Conservation (phyloP, 345 rosid genomes). For the Aquilaria malaccensis region DNA sequence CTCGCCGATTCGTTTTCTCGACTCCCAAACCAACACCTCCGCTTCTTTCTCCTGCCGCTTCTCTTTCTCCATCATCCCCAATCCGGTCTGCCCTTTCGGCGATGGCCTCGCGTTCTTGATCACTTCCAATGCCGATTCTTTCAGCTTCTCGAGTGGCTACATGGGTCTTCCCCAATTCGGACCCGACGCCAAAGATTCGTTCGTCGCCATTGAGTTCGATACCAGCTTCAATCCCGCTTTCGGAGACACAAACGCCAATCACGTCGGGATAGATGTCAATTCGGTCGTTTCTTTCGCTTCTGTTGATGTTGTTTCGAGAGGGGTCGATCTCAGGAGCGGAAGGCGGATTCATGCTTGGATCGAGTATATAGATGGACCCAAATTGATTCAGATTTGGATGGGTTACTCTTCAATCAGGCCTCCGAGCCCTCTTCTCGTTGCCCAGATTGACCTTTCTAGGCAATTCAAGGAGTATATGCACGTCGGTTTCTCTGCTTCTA, state of each 20-base stretch:
- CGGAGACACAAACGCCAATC: slow-evolving; percentile 57
- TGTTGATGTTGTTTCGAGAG: slow-evolving; percentile 37
- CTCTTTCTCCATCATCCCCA: slow-evolving; percentile 52
- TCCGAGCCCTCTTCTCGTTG: slow-evolving; percentile 41
- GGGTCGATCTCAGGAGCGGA: slow-evolving; percentile 55
- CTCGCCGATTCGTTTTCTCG: slow-evolving; percentile 53
- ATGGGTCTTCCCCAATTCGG: slow-evolving; percentile 53
- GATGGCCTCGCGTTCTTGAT: slow-evolving; percentile 82
- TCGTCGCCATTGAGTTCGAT: slow-evolving; percentile 75
- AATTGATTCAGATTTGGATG: slow-evolving; percentile 58
- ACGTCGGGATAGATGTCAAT: slow-evolving; percentile 56
- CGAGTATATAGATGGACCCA: slow-evolving; percentile 47
- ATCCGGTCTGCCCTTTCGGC: slow-evolving; percentile 57
- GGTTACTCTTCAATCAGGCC: slow-evolving; percentile 49
- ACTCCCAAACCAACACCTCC: slow-evolving; percentile 33
- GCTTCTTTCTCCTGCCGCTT: slow-evolving; percentile 64
- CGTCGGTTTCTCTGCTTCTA: slow-evolving; percentile 80
- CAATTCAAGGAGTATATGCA: slow-evolving; percentile 67
- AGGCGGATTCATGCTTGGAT: slow-evolving; percentile 64
- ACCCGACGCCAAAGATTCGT: slow-evolving; percentile 38
- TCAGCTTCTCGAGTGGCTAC: slow-evolving; percentile 49
- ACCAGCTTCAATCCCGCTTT: slow-evolving; percentile 46
- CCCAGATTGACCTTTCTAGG: slow-evolving; percentile 51
- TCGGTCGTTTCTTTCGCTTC: slow-evolving; percentile 47
- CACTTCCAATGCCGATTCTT: slow-evolving; percentile 63